Evolutionary conservation across 768 basidiomycete genomes (phyloP), one percentile per base, ranked within the genome.

Genomic region (Russula sp.): DNA sequence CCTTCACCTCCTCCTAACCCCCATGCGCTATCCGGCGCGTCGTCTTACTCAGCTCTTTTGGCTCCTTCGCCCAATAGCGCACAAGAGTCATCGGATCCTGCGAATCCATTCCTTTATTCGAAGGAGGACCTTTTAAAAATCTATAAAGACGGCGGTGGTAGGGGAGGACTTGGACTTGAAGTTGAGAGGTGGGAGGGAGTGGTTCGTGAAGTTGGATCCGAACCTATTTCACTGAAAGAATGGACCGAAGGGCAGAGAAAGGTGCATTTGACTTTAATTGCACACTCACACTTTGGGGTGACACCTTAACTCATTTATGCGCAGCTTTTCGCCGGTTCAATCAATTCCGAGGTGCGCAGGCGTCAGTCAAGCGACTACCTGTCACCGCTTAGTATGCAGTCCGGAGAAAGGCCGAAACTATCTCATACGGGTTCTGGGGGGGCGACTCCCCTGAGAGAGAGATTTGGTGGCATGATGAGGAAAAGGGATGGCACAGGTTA

Each of bases 121-220:
- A 92, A 87, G 76, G 90, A 92, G 70, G 90, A 92, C 58, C 79
- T 94, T 77, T 80, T 94, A 59, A 80, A 83, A 76, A 88, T 94
- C 66, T 94, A 90, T 74, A 88, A 82, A 74, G 91, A 92, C 67
- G 88, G 88, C 58, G 84, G 84, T 28, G 86, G 87, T 44, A 85
- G 81, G 70, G 83, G 85, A 67, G 86, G 85, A 51, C 81, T 94
- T 38, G 90, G 88, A 50, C 78, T 92, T 48, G 92, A 94, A 75
- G 91, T 94, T 16, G 92, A 93, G 75, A 81, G 88, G 67, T 92
- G 90, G 88, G 89, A 93, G 64, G 92, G 92, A 61, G 87, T 95
- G 69, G 90, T 93, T 28, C 85, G 87, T 63, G 92, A 93, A 72
- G 76, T 81, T 26, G 86, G 83, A 32, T 80, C 73, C 49, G 89